Evolutionary conservation across 2,329 filamentous ascomycete species (phyloP).

Genomic region (Xylaria sp.): DNA sequence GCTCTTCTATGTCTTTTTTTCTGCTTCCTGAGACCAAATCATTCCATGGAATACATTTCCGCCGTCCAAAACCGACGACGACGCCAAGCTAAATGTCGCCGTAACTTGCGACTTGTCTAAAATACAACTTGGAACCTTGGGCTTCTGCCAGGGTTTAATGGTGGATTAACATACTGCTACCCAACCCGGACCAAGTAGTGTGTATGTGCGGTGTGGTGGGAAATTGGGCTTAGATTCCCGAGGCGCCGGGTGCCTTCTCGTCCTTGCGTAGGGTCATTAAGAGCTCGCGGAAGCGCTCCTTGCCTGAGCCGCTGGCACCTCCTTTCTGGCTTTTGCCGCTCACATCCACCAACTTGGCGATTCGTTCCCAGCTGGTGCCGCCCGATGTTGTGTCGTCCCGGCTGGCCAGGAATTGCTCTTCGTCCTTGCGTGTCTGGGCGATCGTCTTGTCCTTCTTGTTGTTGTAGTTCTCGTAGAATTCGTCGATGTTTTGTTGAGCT

Average conservation of each 20-base stretch:
- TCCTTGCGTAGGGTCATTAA: conserved; percentile 90
- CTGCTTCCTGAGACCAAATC: conserved; percentile 33
- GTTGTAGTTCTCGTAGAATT: conserved; percentile 99
- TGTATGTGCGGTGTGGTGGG: conserved; percentile 37
- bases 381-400: conserved; percentile 94
- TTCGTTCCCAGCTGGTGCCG: conserved; percentile 98
- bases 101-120: conserved; percentile 41
- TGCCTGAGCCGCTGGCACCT: conserved; percentile 88
- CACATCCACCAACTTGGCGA: conserved; percentile 96
- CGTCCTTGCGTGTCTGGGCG: conserved; percentile 87
- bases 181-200: conserved; percentile 25
- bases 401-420: conserved; percentile 88
- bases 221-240: conserved; percentile 62
- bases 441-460: conserved; percentile 96
- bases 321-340: conserved; percentile 92
- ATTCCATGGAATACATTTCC: conserved; percentile 43
- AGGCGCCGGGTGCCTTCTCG: conserved; percentile 79
- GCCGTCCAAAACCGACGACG: conserved; percentile 38
- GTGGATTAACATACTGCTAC: conserved; percentile 24
- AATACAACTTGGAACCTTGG: conserved; percentile 39
- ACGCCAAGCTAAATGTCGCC: conserved; percentile 37
- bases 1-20: conserved; percentile 20
- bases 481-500: conserved; percentile 93
- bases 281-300: conserved; percentile 94
- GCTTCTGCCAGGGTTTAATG: conserved; percentile 19